Evolutionary conservation across 306 rosid species (phyloP).

Genomic region (Cercis canadensis): DNA sequence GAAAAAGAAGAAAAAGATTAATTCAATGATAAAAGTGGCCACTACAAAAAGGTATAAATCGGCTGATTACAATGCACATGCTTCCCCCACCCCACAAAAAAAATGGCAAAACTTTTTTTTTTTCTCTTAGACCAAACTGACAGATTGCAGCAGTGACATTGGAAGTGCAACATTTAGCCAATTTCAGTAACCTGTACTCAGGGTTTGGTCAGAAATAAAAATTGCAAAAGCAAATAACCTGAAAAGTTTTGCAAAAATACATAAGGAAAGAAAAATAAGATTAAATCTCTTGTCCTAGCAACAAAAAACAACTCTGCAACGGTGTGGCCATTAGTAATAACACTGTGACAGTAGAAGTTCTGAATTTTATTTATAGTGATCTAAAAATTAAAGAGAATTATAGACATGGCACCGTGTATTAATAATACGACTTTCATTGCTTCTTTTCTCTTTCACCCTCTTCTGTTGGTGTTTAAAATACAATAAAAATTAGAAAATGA

Average conservation of each 20-base stretch:
- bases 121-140: conserved; percentile 5
- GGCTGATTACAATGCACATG: conserved; percentile 1
- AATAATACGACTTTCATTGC: background rate
- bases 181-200: background rate
- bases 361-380: no score
- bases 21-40: conserved; percentile 27
- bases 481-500: background rate
- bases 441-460: background rate
- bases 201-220: background rate
- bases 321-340: no score
- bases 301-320: no score
- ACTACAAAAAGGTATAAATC: conserved; percentile 11
- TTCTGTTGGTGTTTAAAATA: background rate
- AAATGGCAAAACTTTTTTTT: background rate
- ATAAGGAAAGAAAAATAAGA: no score
- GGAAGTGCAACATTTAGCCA: conserved; percentile 13
- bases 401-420: background rate
- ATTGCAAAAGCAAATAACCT: no score
- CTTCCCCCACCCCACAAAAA: background rate
- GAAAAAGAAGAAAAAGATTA: conserved; percentile 31
- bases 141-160: conserved; percentile 10
- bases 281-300: no score
- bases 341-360: no score
- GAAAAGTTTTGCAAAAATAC: no score
- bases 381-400: background rate